Evolutionary conservation across 148 eudicot genomes (phyloP).

Genomic region (Camellia granthamiana): DNA sequence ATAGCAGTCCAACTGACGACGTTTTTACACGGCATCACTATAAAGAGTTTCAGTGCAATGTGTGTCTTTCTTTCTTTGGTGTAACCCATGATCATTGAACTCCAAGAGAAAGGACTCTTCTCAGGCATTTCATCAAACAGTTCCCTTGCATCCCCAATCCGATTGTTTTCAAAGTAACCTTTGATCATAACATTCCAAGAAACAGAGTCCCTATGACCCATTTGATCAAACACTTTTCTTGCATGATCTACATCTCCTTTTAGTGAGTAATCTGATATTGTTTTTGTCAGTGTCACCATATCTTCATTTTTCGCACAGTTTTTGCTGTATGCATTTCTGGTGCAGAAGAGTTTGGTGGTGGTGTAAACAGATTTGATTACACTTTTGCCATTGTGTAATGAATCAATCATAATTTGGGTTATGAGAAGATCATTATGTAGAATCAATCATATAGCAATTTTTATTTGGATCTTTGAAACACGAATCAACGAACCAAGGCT

Average conservation of each 20-base stretch:
- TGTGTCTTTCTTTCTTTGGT: constrained; percentile 21
- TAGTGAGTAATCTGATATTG: constrained; percentile 16
- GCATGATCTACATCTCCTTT: constrained; percentile 28
- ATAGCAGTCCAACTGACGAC: constrained; percentile 31
- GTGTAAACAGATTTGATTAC: constrained; percentile 1
- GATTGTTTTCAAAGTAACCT: too few species aligned
- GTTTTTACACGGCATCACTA: constrained; percentile 26
- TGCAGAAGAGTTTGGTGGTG: constrained; percentile 1
- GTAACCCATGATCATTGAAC: constrained; percentile 32
- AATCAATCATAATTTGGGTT: constrained; percentile 2
- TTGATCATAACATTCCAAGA: too few species aligned
- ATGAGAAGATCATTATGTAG: not conserved
- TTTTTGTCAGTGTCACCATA: constrained; percentile 21
- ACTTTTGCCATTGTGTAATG: not conserved
- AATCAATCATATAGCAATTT: not conserved
- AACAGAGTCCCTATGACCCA: constrained; percentile 6
- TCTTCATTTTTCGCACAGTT: constrained; percentile 8
- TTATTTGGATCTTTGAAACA: too few species aligned
- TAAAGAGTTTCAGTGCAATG: constrained; percentile 30
- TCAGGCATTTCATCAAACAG: constrained; percentile 26
- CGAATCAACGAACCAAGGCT: too few species aligned
- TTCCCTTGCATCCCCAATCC: too few species aligned
- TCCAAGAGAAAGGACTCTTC: constrained; percentile 24
- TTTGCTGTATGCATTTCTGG: not conserved
- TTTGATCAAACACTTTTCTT: constrained; percentile 21